Conservation (phyloP, 805 yeast species). For the Ogataea dorogensis region DNA sequence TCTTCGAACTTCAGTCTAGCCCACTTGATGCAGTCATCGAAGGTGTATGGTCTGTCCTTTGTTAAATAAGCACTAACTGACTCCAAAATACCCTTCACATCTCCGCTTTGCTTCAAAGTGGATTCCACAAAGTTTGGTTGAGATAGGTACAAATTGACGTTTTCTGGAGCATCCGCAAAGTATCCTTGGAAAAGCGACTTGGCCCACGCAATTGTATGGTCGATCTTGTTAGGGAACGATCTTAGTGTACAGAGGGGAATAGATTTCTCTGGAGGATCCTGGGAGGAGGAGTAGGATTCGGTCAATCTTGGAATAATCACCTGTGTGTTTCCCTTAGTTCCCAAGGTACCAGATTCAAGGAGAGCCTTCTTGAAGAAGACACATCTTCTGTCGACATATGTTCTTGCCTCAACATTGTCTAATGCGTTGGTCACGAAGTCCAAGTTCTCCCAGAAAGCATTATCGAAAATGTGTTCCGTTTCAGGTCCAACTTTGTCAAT, state of each 20-base stretch:
- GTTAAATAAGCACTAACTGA: constrained; percentile 70
- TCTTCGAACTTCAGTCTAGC: constrained; percentile 86
- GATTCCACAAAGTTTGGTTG: constrained; percentile 93
- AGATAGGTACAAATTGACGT: constrained; percentile 83
- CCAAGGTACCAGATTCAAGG: constrained; percentile 94
- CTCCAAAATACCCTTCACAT: constrained; percentile 81
- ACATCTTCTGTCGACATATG: constrained; percentile 96
- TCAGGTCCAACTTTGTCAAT: constrained; percentile 92
- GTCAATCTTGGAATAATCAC: constrained; percentile 92
- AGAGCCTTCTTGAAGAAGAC: constrained; percentile 88
- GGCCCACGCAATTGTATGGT: constrained; percentile 99
- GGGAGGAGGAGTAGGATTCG: constrained; percentile 93
- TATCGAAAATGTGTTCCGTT: constrained; percentile 83
- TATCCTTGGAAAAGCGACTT: constrained; percentile 91
- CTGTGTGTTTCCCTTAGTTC: constrained; percentile 98
- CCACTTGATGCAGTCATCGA: constrained; percentile 95
- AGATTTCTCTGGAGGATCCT: constrained; percentile 98
- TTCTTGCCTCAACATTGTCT: constrained; percentile 97
- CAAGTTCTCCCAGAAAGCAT: constrained; percentile 76
- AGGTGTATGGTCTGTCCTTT: constrained; percentile 77
- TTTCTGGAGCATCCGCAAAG: constrained; percentile 88
- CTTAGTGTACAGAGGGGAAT: constrained; percentile 96
- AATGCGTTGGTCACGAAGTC: constrained; percentile 95
- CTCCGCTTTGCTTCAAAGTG: constrained; percentile 88
- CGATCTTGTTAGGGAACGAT: constrained; percentile 97